These are phyloP conservation scores for Rostrohypoxylon terebratum DNA, from an alignment of 495 filamentous ascomycete species.

Conservation along the genomic window DNA sequence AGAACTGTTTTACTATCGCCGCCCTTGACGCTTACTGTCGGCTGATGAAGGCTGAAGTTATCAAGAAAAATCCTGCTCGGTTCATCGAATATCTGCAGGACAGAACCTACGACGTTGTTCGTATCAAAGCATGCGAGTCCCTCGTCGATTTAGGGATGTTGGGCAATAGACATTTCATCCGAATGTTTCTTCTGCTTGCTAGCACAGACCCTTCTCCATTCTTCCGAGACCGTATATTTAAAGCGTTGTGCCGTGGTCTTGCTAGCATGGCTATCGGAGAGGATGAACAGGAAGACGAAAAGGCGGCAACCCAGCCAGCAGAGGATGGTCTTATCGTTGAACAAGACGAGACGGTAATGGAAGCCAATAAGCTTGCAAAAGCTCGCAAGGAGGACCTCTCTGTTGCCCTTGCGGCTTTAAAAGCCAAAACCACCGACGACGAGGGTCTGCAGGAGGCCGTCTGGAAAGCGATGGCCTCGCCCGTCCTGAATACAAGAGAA, in stretches of 20 bases:
- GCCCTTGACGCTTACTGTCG: slow-evolving; percentile 81
- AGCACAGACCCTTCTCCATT: slow-evolving; percentile 84
- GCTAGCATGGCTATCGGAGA: slow-evolving; percentile 85
- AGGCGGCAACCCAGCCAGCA: slow-evolving; percentile 45
- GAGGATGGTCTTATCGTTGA: slow-evolving; percentile 81
- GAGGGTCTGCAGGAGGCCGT: slow-evolving; percentile 72
- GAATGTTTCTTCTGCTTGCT: slow-evolving; percentile 76
- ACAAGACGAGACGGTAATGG: slow-evolving; percentile 69
- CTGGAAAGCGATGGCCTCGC: slow-evolving; percentile 81
- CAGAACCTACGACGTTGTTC: slow-evolving; percentile 81
- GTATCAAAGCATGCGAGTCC: slow-evolving; percentile 83
- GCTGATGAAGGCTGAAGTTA: slow-evolving; percentile 77
- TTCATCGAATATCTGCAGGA: slow-evolving; percentile 85
- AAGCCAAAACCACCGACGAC: slow-evolving; percentile 73
- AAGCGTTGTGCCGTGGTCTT: slow-evolving; percentile 75
- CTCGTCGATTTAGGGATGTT: slow-evolving; percentile 83
- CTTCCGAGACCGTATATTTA: slow-evolving; percentile 75
- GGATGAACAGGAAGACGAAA: slow-evolving; percentile 46
- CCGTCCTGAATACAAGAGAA: slow-evolving; percentile 73
- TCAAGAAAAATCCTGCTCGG: slow-evolving; percentile 69
- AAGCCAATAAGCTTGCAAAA: slow-evolving; percentile 74
- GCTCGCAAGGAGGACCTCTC: slow-evolving; percentile 79
- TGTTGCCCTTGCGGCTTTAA: slow-evolving; percentile 80
- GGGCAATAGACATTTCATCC: slow-evolving; percentile 69
- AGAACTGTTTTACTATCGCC: slow-evolving; percentile 88